Evolutionary conservation across 176 grass and related monocot genomes (phyloP), one percentile per base, ranked within the genome.

Genomic region (Thinopyrum elongatum): DNA sequence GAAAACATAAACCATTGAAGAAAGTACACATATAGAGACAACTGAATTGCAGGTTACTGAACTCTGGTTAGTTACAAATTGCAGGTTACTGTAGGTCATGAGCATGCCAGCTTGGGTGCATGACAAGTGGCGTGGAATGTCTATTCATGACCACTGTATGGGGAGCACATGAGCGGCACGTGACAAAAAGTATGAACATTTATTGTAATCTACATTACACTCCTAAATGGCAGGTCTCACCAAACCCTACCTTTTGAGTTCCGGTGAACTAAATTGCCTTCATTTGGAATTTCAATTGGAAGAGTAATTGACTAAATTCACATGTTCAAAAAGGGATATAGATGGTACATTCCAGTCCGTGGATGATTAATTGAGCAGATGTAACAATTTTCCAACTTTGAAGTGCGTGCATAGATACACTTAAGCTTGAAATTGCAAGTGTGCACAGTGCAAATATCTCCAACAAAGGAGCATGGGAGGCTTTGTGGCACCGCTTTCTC

Each of bases 191-290:
- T 46, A 46, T 46, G 22, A 6, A 74, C 7, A 28, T 23, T 46
- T 46, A 27, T 47, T 17, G 13, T 47, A 74, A 16, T 74, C 3
- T 74, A 13, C 72, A 75, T 49, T 75, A 47, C 39, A 75, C 23
- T 42, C 14, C 38, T 49, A 23, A 73, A 49, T 28, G 16, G 28
- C 26, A 29, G 42, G 14, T 42, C 15, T 75, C 42, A 49, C 49
- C 80, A 82, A 87, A 81, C 4, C 22, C n/a, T 41, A 63, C 21
- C 53, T 86, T 61, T 19, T 62, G 9, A 72, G 29, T 49, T 83
- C 57, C 8, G 10, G 8, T 49, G 34, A 49, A 71, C n/a, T 60
- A 83, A 82, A 82, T 26, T 80, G 19, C 10, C 33, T 55, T 71
- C 31, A 27, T 70, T 16, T 12, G 6, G 11, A 61, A 79, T 60